Evolutionary conservation across 2,329 filamentous ascomycete species (phyloP).

Genomic region (Pseudomassariella vexata): DNA sequence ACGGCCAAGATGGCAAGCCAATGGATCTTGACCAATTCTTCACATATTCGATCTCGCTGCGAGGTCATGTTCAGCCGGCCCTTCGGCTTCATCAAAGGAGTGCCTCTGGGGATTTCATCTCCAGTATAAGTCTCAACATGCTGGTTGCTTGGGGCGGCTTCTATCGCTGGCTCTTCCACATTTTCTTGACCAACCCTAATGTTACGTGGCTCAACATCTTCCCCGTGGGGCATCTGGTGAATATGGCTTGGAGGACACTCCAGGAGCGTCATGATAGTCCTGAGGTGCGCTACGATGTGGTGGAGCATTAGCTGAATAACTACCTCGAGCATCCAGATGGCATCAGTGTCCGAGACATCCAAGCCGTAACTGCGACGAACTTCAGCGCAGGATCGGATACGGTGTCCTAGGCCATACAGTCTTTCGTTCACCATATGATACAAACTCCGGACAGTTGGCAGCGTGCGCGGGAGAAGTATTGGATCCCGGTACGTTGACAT

Average conservation of each 20-base stretch:
- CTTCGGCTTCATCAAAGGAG: too few relatives aligned
- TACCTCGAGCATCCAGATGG: conserved; percentile 10
- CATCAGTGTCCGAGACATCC: conserved; percentile 15
- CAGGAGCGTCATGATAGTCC: conserved; percentile 9
- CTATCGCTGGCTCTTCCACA: too few relatives aligned
- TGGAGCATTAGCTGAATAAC: conserved; percentile 11
- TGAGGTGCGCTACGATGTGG: conserved; percentile 11
- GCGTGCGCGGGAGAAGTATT: conserved; percentile 10
- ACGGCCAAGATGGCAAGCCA: too few relatives aligned
- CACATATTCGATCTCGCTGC: too few relatives aligned
- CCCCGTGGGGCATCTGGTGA: conserved; percentile 7
- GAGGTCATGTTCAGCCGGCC: too few relatives aligned
- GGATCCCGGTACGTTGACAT: conserved; percentile 14
- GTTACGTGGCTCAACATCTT: conserved; percentile 10
- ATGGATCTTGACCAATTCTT: too few relatives aligned
- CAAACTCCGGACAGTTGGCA: conserved; percentile 11
- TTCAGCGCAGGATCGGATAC: conserved; percentile 17
- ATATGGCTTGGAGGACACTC: conserved; percentile 4
- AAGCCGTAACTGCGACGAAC: conserved; percentile 10
- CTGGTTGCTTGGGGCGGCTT: too few relatives aligned
- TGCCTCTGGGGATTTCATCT: too few relatives aligned
- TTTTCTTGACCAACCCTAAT: conserved; percentile 14
- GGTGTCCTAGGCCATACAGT: conserved; percentile 15
- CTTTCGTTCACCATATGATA: conserved; percentile 20
- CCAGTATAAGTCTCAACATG: too few relatives aligned